Evolutionary conservation across 371 early-diverging fungal genomes (phyloP).

Genomic region (Lichtheimia ornata): DNA sequence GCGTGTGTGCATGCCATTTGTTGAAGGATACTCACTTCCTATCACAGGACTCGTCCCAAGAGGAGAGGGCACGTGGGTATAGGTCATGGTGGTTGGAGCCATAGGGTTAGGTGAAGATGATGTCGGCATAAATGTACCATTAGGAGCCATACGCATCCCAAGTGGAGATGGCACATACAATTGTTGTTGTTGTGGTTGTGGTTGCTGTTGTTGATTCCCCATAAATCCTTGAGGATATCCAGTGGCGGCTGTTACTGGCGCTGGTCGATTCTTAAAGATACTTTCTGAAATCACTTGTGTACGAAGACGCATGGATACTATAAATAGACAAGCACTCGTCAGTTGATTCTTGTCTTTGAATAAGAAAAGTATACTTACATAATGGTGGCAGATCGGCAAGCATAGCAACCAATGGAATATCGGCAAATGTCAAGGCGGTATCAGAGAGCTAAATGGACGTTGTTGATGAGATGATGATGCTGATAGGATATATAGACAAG

Average conservation of each 20-base stretch:
- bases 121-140: constrained; percentile 1
- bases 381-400: background rate
- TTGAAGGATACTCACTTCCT: background rate
- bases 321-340: background rate
- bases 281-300: background rate
- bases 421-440: constrained; percentile 2
- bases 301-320: background rate
- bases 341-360: background rate
- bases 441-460: constrained; percentile 2
- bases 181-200: background rate
- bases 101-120: background rate
- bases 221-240: background rate
- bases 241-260: background rate
- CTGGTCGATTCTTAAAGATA: constrained; percentile 2
- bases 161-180: background rate
- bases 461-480: background rate
- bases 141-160: constrained; percentile 2
- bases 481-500: background rate
- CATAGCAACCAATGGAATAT: constrained; percentile 8
- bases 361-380: background rate
- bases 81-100: constrained; percentile 3
- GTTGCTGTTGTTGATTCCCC: background rate
- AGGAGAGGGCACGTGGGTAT: constrained; percentile 9
- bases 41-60: constrained; percentile 9
- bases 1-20: background rate